These are phyloP conservation scores for Yarrowia yakushimensis DNA, from an alignment of 805 yeast genomes.

Conservation along the genomic window DNA sequence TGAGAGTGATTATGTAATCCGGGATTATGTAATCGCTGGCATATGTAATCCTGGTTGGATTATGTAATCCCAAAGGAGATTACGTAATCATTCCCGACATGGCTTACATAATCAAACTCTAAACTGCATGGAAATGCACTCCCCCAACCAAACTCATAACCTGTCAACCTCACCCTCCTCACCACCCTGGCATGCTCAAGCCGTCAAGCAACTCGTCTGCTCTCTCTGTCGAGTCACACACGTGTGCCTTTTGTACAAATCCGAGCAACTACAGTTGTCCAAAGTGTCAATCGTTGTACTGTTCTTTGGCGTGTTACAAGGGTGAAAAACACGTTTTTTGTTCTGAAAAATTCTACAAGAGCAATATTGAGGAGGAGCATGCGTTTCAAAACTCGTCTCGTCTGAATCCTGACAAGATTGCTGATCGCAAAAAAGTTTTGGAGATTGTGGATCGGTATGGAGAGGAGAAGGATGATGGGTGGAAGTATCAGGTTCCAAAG, in stretches of 20 bases:
- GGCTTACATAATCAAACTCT: no score
- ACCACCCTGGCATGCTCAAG: background rate
- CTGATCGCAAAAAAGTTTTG: slow-evolving; percentile 26
- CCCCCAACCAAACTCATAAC: no score
- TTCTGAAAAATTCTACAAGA: slow-evolving; percentile 28
- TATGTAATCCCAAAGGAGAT: no score
- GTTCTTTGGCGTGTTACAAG: slow-evolving; percentile 30
- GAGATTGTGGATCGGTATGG: slow-evolving; percentile 26
- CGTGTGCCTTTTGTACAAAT: slow-evolving; percentile 1
- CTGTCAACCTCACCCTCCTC: no score
- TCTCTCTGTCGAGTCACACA: background rate
- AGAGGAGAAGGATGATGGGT: background rate
- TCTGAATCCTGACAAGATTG: background rate
- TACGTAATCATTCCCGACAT: no score
- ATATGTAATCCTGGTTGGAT: no score
- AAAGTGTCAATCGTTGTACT: slow-evolving; percentile 28
- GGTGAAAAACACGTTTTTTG: slow-evolving; percentile 27
- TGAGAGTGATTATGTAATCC: no score
- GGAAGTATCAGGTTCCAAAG: slow-evolving; percentile 28
- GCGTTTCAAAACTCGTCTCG: background rate
- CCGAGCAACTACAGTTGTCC: slow-evolving; percentile 30
- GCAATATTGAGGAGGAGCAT: slow-evolving; percentile 25
- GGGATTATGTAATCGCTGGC: no score
- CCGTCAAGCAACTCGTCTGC: background rate
- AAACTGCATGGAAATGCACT: no score